Evolutionary conservation across 2,329 filamentous ascomycete species (phyloP).

Genomic region (Tolypocladium pustulatum): DNA sequence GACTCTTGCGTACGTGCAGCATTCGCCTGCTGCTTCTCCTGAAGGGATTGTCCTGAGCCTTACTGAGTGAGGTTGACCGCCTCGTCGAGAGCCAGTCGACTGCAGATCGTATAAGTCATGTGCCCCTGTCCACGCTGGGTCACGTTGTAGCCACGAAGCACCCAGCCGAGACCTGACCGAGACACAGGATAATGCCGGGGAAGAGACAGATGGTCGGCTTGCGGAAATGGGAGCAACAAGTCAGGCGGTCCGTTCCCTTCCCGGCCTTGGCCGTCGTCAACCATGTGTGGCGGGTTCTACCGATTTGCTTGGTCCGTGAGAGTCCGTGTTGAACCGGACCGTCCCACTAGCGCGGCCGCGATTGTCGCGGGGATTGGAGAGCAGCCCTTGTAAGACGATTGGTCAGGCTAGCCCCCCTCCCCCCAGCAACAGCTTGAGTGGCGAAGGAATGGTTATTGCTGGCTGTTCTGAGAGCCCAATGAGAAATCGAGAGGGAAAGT

Average conservation of each 20-base stretch:
- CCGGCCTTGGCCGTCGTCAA: background rate
- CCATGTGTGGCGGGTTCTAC: background rate
- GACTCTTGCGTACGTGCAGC: background rate
- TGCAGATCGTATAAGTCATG: conserved; percentile 1
- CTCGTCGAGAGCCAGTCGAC: background rate
- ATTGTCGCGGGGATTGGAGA: conserved; percentile 4
- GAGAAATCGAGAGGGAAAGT: background rate
- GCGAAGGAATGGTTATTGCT: background rate
- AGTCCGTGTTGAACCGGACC: conserved; percentile 11
- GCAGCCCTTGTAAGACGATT: conserved; percentile 10
- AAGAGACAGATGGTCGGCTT: background rate
- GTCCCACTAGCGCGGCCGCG: conserved; percentile 15
- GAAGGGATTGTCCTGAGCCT: background rate
- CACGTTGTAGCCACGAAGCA: conserved; percentile 4
- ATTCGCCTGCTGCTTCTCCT: background rate
- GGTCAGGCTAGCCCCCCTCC: conserved; percentile 1
- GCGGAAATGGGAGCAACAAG: background rate
- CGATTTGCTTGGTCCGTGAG: background rate
- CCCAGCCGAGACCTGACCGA: conserved; percentile 9
- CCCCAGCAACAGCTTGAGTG: background rate
- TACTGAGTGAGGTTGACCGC: conserved; percentile 1
- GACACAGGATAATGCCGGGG: background rate
- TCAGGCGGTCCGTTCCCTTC: background rate
- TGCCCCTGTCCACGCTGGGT: background rate
- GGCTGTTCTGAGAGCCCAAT: background rate